phyloP scores from a whole-genome alignment of 352 stramenopile genomes.

The Phytophthora fragariae region DNA sequence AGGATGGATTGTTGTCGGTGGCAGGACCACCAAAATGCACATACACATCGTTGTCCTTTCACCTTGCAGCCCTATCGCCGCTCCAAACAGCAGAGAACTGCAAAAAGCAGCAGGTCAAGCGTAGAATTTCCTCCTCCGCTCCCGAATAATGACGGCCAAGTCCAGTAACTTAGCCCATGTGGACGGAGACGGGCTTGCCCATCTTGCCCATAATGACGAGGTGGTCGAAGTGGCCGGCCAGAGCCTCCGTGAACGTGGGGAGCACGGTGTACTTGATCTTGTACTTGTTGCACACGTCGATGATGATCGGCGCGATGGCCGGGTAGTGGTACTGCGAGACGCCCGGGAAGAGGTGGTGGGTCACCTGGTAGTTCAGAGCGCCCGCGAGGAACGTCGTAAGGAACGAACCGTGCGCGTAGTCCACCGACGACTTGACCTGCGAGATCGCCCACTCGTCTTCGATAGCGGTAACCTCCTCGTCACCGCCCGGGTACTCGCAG shows the following conservation, averaged over 20 bases:
- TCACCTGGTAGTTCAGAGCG: conserved; percentile 98
- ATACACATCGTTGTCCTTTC: conserved; percentile 8
- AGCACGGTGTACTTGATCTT: conserved; percentile 93
- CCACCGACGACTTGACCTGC: conserved; percentile 95
- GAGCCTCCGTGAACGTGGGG: conserved; percentile 79
- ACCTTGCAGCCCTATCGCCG: not conserved
- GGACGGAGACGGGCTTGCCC: conserved; percentile 78
- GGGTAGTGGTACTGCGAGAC: conserved; percentile 96
- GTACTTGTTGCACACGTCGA: conserved; percentile 94
- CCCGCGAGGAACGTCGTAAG: conserved; percentile 94
- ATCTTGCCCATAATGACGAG: conserved; percentile 90
- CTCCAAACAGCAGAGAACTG: not conserved
- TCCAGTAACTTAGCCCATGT: conserved; percentile 83
- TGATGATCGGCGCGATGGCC: conserved; percentile 93
- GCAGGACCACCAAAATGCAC: conserved; percentile 28
- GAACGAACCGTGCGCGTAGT: conserved; percentile 89
- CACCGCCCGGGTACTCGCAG: conserved; percentile 88
- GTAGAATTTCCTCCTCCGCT: not conserved
- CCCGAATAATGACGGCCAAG: conserved; percentile 2
- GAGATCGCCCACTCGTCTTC: conserved; percentile 93
- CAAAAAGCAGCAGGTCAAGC: conserved; percentile 5
- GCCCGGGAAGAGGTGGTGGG: conserved; percentile 92
- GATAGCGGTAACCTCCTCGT: conserved; percentile 67
- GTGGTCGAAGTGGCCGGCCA: conserved; percentile 89
- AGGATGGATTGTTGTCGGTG: conserved; percentile 27